A percentile compares a stretch with the other conserved stretches of the same genome.
Conservation (phyloP, 352 stramenopile genomes). For the Pythium phragmiticola region DNA sequence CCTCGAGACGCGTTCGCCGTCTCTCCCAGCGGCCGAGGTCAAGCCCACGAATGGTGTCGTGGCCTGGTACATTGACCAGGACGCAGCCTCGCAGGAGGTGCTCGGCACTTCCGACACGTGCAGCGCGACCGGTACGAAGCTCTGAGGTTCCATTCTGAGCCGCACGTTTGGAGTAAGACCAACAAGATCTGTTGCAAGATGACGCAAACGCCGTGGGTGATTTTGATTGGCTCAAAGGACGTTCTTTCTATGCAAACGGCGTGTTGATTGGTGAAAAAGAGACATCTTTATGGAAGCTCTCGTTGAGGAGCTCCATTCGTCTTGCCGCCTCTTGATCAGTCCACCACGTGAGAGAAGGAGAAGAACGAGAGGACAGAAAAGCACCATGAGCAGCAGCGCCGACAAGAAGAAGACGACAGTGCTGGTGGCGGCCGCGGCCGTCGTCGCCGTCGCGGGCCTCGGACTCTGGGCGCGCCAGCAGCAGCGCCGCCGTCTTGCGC, state of each 20-base stretch:
- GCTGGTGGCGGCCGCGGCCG: slow-evolving; percentile 50
- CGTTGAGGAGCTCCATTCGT: background rate
- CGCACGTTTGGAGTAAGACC: background rate
- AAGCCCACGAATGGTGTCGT: slow-evolving; percentile 67
- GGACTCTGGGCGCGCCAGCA: slow-evolving; percentile 48
- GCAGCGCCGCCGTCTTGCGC: slow-evolving; percentile 40
- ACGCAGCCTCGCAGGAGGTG: slow-evolving; percentile 40
- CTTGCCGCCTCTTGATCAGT: background rate
- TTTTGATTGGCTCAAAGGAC: slow-evolving; percentile 28
- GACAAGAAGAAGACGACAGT: slow-evolving; percentile 63
- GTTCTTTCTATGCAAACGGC: slow-evolving; percentile 2
- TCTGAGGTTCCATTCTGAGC: slow-evolving; percentile 6
- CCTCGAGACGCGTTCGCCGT: slow-evolving; percentile 50
- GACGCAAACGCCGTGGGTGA: background rate
- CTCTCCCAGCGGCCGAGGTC: slow-evolving; percentile 74
- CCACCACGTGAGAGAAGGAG: background rate
- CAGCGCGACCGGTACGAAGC: slow-evolving; percentile 9
- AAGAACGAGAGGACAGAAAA: background rate
- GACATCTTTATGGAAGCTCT: background rate
- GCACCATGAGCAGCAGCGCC: slow-evolving; percentile 11
- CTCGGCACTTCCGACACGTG: slow-evolving; percentile 9
- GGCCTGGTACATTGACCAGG: slow-evolving; percentile 86
- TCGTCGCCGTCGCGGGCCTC: slow-evolving; percentile 46
- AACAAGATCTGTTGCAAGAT: background rate
- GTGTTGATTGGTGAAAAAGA: slow-evolving; percentile 17